These are phyloP conservation scores for Limnanthes douglasii DNA, from an alignment of 345 rosid species.

Conservation along the genomic window DNA sequence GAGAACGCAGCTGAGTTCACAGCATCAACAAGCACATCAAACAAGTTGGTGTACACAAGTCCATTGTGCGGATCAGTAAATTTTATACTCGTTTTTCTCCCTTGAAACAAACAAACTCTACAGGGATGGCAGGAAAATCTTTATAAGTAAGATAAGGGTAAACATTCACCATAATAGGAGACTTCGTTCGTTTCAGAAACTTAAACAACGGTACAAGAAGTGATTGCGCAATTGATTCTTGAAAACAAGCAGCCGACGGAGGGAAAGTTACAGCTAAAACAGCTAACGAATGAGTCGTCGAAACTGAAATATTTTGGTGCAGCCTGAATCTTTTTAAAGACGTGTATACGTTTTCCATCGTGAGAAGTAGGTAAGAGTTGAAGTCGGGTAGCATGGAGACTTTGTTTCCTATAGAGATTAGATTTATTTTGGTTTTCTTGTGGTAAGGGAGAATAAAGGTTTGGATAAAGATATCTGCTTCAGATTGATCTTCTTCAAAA, in stretches of 20 bases:
- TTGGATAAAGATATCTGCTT: conserved; percentile 12
- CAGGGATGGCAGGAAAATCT: conserved; percentile 10
- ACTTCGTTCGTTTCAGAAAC: conserved; percentile 9
- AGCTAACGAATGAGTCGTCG: conserved; percentile 14
- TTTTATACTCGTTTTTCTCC: not conserved
- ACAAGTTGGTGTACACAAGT: conserved; percentile 11
- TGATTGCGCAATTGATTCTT: conserved; percentile 7
- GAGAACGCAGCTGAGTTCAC: conserved; percentile 13
- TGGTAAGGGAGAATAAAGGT: conserved; percentile 12
- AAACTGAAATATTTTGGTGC: conserved; percentile 11
- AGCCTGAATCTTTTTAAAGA: conserved; percentile 9
- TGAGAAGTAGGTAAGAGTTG: conserved; percentile 7
- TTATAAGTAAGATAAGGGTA: conserved; percentile 16
- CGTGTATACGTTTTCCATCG: conserved; percentile 7
- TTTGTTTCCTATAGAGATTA: conserved; percentile 14
- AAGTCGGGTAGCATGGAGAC: conserved; percentile 13
- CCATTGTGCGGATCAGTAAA: conserved; percentile 15
- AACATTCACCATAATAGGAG: conserved; percentile 15
- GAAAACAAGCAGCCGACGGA: conserved; percentile 11
- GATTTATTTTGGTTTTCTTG: conserved; percentile 10
- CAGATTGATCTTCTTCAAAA: no score
- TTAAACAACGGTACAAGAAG: conserved; percentile 8
- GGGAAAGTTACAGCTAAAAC: conserved; percentile 10
- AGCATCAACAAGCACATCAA: conserved; percentile 15
- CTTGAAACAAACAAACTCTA: conserved; percentile 11